Percentiles rank a stretch among this genome's conserved stretches.
Conservation (phyloP, 345 rosid species). For the Pelargonium nanum region DNA sequence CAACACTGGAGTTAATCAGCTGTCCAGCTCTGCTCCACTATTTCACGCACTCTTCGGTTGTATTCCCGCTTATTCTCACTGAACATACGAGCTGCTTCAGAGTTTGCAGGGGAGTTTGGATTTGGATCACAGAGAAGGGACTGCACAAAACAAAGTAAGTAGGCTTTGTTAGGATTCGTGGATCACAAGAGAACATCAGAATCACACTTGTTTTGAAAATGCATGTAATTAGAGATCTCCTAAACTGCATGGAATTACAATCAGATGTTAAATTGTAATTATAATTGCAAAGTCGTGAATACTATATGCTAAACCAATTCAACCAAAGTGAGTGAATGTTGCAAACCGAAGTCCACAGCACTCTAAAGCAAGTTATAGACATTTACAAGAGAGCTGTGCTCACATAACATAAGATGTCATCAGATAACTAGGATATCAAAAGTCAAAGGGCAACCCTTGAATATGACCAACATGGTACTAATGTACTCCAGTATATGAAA, state of each 20-base stretch:
- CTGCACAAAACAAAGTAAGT: conserved; percentile 15
- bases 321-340: not conserved
- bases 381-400: too few species aligned
- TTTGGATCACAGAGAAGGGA: conserved; percentile 70
- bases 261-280: too few species aligned
- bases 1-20: conserved; percentile 29
- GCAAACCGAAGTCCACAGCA: too few species aligned
- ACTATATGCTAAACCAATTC: too few species aligned
- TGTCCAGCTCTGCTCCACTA: conserved; percentile 71
- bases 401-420: too few species aligned
- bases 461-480: too few species aligned
- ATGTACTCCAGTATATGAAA: too few species aligned
- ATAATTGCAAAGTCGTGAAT: too few species aligned
- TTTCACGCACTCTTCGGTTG: conserved; percentile 52
- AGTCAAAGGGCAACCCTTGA: too few species aligned
- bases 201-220: too few species aligned
- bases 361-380: too few species aligned
- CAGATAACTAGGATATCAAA: too few species aligned
- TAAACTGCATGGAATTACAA: not conserved
- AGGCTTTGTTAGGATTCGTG: conserved; percentile 1
- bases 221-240: not conserved
- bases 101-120: conserved; percentile 74
- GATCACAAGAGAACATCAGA: not conserved
- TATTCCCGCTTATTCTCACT: conserved; percentile 68
- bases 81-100: conserved; percentile 69